Evolutionary conservation across 148 eudicot species (phyloP).

Genomic region (Cornus kousa): DNA sequence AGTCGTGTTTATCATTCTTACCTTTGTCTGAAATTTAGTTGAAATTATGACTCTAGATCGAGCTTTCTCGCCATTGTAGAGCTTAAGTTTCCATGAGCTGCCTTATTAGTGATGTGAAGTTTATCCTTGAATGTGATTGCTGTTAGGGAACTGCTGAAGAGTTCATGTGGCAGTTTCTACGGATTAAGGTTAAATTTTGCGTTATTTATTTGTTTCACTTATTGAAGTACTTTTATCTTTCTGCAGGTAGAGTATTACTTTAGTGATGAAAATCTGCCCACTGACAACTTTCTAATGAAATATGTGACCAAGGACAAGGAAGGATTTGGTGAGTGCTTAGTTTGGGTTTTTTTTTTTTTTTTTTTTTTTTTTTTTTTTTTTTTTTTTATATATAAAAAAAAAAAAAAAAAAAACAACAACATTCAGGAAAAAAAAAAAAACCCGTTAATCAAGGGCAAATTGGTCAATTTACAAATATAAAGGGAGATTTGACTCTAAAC

Average conservation of each 20-base stretch:
- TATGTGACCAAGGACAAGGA: conserved; percentile 52
- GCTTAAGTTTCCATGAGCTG: not conserved
- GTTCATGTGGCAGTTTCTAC: not conserved
- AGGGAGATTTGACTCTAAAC: no score
- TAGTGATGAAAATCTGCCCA: conserved; percentile 78
- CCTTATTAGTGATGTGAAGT: not conserved
- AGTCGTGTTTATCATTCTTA: no score
- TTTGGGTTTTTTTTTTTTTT: no score
- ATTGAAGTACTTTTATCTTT: conserved; percentile 11
- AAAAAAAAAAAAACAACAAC: no score
- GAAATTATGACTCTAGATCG: not conserved
- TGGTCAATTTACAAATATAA: no score
- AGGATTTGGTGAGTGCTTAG: conserved; percentile 64
- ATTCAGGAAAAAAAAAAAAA: no score
- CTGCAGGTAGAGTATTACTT: conserved; percentile 92
- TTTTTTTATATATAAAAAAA: no score
- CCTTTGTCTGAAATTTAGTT: no score
- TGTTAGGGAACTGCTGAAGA: not conserved
- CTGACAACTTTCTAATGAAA: conserved; percentile 77
- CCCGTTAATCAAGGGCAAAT: no score
- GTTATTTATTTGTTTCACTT: not conserved
- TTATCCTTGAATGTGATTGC: not conserved
- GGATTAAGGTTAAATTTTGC: not conserved
- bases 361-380: no score
- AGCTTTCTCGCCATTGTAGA: not conserved